Evolutionary conservation across 176 grass and related monocot genomes (phyloP), one percentile per base, ranked within the genome.

Genomic region (Bromus sterilis): DNA sequence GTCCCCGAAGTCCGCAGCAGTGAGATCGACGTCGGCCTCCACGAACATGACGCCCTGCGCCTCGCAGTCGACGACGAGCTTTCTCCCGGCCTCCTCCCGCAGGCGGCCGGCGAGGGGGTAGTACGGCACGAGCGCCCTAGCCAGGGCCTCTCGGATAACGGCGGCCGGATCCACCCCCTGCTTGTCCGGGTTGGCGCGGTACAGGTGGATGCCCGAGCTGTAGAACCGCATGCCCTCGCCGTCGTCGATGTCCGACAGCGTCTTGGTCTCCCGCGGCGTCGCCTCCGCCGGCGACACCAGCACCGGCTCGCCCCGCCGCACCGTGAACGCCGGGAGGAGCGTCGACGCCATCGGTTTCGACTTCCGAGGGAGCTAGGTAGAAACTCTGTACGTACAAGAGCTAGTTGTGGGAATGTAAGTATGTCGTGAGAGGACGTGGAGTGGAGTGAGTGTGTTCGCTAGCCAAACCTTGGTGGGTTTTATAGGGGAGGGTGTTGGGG

Each of bases 211-310:
- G 0, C 73, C 83, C 0, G 88, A 80, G 59, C 88, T 80, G 83
- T 97, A 91, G 83, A 78, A 91, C 15, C 89, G 83, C 66, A 97
- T 82, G 82, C 78, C 66, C 35, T 91, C 81, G 5, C 78, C 78
- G 75, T 97, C 91, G 80, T 93, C 89, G 46, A 93, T 80, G 84
- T 93, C 91, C 0, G 94, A 93, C 4, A 97, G 84, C 2, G 74
- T 9, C 72, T 93, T 93, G 2, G 82, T n/a, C 70, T 93, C 91
- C 13, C 21, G 36, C 13, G 91, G 91, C 16, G 91, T 97, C 0
- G 78, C 63, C 8, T 43, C 12, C 18, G 89, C 36, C 14, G 94
- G 91, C 0, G 61, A 0, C 1, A 97, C 70, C 16, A 97, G 84
- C 80, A 82, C 77, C 43, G 87, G 84, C n/a, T 82, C 72, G 1